These are phyloP conservation scores for Ustilago curta DNA, from an alignment of 1,284 basidiomycete species.

Conservation along the genomic window DNA sequence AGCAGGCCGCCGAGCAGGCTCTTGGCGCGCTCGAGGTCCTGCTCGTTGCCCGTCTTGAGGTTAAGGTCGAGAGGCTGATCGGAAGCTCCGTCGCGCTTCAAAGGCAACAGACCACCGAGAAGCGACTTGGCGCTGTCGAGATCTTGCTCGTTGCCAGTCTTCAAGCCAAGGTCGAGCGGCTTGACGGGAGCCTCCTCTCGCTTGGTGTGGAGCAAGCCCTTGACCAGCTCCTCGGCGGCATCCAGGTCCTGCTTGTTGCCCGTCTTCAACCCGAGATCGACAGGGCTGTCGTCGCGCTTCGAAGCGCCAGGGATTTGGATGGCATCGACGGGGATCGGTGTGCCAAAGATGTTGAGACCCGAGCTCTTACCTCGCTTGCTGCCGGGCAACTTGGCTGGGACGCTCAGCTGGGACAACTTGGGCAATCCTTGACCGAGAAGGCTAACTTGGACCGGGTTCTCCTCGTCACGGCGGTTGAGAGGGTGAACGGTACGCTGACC, in stretches of 20 bases:
- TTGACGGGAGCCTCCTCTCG: conserved; percentile 21
- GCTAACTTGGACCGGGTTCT: conserved; percentile 17
- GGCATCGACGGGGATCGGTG: conserved; percentile 22
- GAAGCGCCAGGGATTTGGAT: conserved; percentile 2
- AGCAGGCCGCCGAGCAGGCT: conserved; percentile 26
- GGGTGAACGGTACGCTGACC: conserved; percentile 34
- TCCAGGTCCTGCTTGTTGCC: conserved; percentile 38
- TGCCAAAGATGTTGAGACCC: conserved; percentile 32
- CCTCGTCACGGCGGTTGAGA: conserved; percentile 30
- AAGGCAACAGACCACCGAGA: conserved; percentile 12
- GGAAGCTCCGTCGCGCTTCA: conserved; percentile 19
- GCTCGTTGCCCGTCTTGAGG: conserved; percentile 29
- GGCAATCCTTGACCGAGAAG: conserved; percentile 17
- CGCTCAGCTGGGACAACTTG: conserved; percentile 8
- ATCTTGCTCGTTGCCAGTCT: conserved; percentile 37
- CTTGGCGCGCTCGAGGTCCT: conserved; percentile 32
- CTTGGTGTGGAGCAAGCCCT: conserved; percentile 21
- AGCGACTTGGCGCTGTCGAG: conserved; percentile 23
- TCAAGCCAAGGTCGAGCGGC: conserved; percentile 22
- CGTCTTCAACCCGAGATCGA: conserved; percentile 23
- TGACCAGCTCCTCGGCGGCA: conserved; percentile 15
- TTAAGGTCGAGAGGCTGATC: conserved; percentile 20
- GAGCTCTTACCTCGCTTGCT: conserved; percentile 21
- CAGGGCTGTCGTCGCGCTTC: conserved; percentile 9
- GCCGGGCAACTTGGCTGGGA: conserved; percentile 11